Evolutionary conservation across 495 filamentous ascomycete species (phyloP), one percentile per base, ranked within the genome.

Genomic region (Gamarada debralockiae): DNA sequence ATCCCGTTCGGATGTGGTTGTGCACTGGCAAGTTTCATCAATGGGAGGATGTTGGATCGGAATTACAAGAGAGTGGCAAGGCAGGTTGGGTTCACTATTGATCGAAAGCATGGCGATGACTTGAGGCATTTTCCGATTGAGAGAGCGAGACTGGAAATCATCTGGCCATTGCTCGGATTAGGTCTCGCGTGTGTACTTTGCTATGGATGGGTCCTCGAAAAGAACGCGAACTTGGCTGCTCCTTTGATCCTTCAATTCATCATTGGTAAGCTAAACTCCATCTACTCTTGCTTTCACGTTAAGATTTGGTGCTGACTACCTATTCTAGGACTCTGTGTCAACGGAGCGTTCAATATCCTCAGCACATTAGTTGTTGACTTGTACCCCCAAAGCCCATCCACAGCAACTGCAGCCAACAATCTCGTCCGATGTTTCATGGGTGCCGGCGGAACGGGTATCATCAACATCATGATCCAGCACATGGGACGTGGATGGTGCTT

Each of bases 401-500:
- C 83, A 1, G 83, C 82, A 0, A 83, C 82, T 3, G 83, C 83
- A 3, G 77, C 83, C 3, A 86, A 83, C 49, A 87, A 87, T 57
- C 68, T 89, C 4, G 75, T 78, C 12, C 71, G 84, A 21, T 87
- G 83, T 67, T 62, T 83, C 21, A 66, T 86, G 23, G 83, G 83
- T 5, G 83, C 83, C 2, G 84, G 70, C 5, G 81, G 80, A 3
- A 84, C 84, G 13, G 84, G 76, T 0, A 69, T 80, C 13, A 77
- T 87, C 48, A 76, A 79, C 49, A 78, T 79, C 4, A 84, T 87
- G 72, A 68, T 86, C 29, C 62, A 71, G 3, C 67, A 68, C 3
- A 85, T 86, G 74, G 82, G 80, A 3, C 66, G 75, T n/a, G 82
- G 84, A 0, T 87, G 84, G 78, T 82, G 81, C 27, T 87, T 83